Evolutionary conservation across 2,329 filamentous ascomycete species (phyloP).

Genomic region (Aurifilum marmelostoma): DNA sequence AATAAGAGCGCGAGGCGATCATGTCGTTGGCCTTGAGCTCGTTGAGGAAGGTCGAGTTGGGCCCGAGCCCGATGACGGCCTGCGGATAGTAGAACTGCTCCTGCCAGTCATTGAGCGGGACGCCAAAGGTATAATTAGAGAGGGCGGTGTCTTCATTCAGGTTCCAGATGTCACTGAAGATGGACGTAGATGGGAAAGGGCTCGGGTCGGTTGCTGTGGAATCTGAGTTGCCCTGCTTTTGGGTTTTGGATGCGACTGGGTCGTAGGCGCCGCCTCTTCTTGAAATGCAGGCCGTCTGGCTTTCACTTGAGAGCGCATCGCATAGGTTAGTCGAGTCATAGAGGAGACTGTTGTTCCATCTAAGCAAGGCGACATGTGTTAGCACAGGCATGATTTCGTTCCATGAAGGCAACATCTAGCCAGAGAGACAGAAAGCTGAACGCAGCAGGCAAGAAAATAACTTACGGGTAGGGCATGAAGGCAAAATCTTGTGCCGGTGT

Average conservation of each 20-base stretch:
- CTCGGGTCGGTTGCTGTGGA: conserved; percentile 3
- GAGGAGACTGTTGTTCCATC: conserved; percentile 10
- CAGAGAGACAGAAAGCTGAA: no score
- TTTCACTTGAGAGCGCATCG: conserved; percentile 3
- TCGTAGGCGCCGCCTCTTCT: conserved; percentile 16
- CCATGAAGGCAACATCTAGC: no score
- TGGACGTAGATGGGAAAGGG: conserved; percentile 5
- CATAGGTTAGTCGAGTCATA: conserved; percentile 11
- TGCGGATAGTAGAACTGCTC: conserved; percentile 33
- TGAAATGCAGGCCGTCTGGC: conserved; percentile 6
- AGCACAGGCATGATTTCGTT: neutral
- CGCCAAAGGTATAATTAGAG: conserved; percentile 30
- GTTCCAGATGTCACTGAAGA: conserved; percentile 7
- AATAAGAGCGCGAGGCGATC: conserved; percentile 38
- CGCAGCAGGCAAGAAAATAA: no score
- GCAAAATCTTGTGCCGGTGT: conserved; percentile 14
- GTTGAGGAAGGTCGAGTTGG: conserved; percentile 38
- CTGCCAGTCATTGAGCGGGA: conserved; percentile 33
- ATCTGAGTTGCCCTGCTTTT: neutral
- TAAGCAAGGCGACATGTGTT: neutral
- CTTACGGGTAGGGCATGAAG: conserved; percentile 15
- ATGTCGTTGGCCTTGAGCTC: conserved; percentile 33
- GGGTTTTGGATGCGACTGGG: conserved; percentile 4
- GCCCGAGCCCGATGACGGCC: conserved; percentile 36
- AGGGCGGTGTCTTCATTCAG: conserved; percentile 31